Base-by-base conservation (phyloP, 148 eudicot species). In the Vaccinium myrtillus region DNA sequence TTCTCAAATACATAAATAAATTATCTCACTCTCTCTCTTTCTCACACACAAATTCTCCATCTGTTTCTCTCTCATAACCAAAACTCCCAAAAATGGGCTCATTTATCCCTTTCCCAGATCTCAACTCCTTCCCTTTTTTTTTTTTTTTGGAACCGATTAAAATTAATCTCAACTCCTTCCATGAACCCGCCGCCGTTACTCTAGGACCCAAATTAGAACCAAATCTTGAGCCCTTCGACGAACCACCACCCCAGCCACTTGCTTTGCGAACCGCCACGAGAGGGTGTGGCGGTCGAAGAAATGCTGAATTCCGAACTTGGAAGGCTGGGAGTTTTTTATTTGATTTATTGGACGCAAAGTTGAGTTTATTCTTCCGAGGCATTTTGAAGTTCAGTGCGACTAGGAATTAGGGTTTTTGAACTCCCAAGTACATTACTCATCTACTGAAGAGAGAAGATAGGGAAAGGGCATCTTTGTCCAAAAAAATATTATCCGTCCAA, bases 141-240 rank as follows among this genome's bases (percentile, higher is more conserved):
- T 30, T 30, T 30, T 30, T 30, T 30, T 30, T 30, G 30, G 30
- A 30, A 30, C 30, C 30, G 30, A 30, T 30, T 30, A 30, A 30
- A 30, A 30, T 30, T 30, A 30, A 30, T 30, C 30, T 30, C 30
- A 30, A 93, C 79, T 86, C 81, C 46, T 82, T 83, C 32, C 91
- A 91, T 2, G 85, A 88, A n/a, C 27, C 61, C 79, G 3, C 39
- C 39, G 1, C 39, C 39, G 39, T 1, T 75, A 12, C 85, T 69
- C 0, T 74, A 80, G 54, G 53, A n/a, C 94, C 93, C n/a, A 92
- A 92, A 86, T 78, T 89, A 27, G 91, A 90, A 55, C 94, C 93
- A 6, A 94, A 91, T 80, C 80, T 85, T 16, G 96, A 93, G 56
- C 95, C 96, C 1, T 18, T 90, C 4, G 94, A 91, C 50, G 93